A percentile compares a stretch with the other conserved stretches of the same genome.
Evolutionary conservation across 345 rosid species (phyloP).

Genomic region (Eucalyptus pauciflora): DNA sequence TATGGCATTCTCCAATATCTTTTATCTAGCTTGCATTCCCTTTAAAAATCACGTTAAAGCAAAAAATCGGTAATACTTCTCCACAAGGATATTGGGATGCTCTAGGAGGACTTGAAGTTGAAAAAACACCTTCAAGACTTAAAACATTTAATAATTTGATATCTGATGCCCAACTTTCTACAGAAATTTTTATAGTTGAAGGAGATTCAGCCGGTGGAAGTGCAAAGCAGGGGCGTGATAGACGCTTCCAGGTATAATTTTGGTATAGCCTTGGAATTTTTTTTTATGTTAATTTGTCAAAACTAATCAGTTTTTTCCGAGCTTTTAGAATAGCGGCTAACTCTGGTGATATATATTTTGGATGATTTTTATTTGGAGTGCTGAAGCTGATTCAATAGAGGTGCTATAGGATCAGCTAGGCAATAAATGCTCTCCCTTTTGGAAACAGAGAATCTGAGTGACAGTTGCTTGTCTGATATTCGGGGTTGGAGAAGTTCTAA

Average conservation of each 20-base stretch:
- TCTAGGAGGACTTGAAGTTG: background rate
- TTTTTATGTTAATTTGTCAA: background rate
- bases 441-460: background rate
- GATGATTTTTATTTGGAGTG: background rate
- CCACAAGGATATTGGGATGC: background rate
- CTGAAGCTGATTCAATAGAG: background rate
- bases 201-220: constrained; percentile 99
- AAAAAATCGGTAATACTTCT: background rate
- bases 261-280: background rate
- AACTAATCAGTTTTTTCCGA: background rate
- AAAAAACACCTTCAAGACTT: background rate
- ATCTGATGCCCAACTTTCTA: background rate
- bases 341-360: background rate
- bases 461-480: background rate
- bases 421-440: background rate
- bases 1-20: background rate
- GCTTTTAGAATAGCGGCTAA: background rate
- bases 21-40: background rate
- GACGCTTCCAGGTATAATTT: constrained; percentile 81
- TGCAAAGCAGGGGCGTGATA: constrained; percentile 99
- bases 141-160: background rate
- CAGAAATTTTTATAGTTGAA: constrained; percentile 97
- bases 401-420: background rate
- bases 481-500: background rate
- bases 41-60: background rate